Base-by-base conservation (phyloP, 1,284 basidiomycete genomes). In the Coniferiporia sulphurascens region DNA sequence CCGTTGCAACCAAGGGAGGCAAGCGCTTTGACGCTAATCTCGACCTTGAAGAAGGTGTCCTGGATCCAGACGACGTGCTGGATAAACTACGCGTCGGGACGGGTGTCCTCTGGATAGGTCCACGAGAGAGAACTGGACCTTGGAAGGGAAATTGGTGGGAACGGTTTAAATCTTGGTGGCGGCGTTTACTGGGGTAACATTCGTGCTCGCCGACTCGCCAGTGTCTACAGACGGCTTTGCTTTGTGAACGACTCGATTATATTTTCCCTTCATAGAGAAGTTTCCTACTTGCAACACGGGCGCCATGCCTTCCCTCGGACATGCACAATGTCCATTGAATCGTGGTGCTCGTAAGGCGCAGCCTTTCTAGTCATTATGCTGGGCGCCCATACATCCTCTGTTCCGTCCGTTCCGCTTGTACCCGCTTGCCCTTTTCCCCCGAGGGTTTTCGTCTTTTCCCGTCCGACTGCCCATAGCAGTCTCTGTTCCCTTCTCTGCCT, bases 71-170 rank as follows among this genome's bases (percentile, higher is more conserved):
- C 59, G 78, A 78, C 45, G 78, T 90, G 59, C 75, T 73, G 62
- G 78, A 78, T 59, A 78, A 78, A 45, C 78, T 91, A 60, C 80
- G 77, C 41, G 81, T 84, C 67, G 89, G 89, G 19, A 91, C 89
- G 27, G 88, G 88, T 12, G 76, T 76, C 48, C 85, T 91, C 78
- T 87, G 84, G 82, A 70, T 89, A 38, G 82, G 86, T 57, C 67
- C 76, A 38, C 81, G 77, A 66, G 70, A 73, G 55, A 83, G 88
- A 38, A 72, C 72, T 34, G 77, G 79, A 43, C 83, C 81, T 27
- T 89, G 84, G 83, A 75, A 80, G 67, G 87, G 88, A 17, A 78
- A 81, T 57, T 89, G 85, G 86, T 90, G 87, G 87, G 79, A 79
- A 48, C 76, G 84, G 64, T 83, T 91, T 67, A 73, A 83, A 65